These are phyloP conservation scores for Aspergillus phoenicis DNA, from an alignment of 2,329 filamentous ascomycete species.

Conservation along the genomic window DNA sequence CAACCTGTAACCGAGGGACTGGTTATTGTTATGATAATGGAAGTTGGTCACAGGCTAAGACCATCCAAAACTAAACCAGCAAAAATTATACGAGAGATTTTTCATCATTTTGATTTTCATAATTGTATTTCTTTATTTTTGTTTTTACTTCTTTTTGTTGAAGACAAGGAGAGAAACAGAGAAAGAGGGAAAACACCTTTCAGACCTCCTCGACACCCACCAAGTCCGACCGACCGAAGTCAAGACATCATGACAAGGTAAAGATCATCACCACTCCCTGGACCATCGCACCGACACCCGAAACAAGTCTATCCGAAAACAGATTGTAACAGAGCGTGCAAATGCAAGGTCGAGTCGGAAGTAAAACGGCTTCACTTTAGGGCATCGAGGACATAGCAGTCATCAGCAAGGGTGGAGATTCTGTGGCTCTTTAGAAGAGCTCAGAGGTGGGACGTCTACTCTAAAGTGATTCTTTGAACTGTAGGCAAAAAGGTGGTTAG, in stretches of 20 bases:
- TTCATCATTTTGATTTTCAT: no score
- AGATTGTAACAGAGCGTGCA: constrained; percentile 19
- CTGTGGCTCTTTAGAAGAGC: constrained; percentile 90
- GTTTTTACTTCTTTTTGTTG: no score
- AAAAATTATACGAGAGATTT: no score
- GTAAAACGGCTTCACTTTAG: constrained; percentile 76
- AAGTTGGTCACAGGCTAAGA: no score
- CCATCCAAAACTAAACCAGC: no score
- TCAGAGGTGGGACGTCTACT: constrained; percentile 90
- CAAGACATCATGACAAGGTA: constrained; percentile 70
- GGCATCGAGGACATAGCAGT: constrained; percentile 78
- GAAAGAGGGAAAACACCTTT: constrained; percentile 61
- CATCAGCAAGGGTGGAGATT: constrained; percentile 93
- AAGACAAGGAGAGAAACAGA: no score
- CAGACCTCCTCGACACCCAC: constrained; percentile 90
- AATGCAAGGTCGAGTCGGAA: constrained; percentile 43
- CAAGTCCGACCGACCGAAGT: constrained; percentile 75
- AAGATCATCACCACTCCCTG: constrained; percentile 96
- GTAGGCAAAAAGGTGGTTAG: constrained; percentile 28
- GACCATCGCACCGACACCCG: constrained; percentile 56
- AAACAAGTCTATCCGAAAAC: constrained; percentile 31
- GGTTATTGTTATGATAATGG: no score
- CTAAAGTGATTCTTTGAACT: constrained; percentile 90
- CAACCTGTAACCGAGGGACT: no score
- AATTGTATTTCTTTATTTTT: no score